These are phyloP conservation scores for Geotrichum klebahnii DNA, from an alignment of 1,139 yeast genomes.

Conservation along the genomic window DNA sequence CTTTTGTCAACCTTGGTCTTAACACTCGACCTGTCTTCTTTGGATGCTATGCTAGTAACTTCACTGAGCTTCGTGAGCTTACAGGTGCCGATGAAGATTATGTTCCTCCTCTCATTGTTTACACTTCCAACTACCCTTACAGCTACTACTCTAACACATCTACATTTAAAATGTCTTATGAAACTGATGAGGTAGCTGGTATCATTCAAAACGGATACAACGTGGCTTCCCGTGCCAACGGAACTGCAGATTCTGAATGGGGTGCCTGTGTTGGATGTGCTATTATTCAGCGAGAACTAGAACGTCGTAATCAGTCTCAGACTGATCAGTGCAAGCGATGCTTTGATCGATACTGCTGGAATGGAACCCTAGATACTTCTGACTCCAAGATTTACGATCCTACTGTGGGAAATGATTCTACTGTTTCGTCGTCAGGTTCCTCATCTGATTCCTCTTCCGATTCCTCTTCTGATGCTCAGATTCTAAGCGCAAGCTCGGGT, in stretches of 20 bases:
- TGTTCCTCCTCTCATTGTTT: constrained; percentile 70
- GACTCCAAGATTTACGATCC: no score
- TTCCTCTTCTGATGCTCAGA: no score
- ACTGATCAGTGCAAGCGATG: constrained; percentile 72
- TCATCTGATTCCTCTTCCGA: no score
- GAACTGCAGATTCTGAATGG: constrained; percentile 71
- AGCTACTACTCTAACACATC: constrained; percentile 65
- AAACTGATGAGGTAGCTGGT: constrained; percentile 52
- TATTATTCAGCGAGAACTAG: constrained; percentile 74
- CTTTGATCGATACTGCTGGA: constrained; percentile 76
- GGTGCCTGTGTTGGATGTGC: constrained; percentile 86
- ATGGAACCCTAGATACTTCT: constrained; percentile 13
- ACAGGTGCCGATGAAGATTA: constrained; percentile 19
- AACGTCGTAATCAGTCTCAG: constrained; percentile 59
- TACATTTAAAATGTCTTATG: constrained; percentile 64
- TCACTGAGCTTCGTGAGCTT: constrained; percentile 25
- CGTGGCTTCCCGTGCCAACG: constrained; percentile 64
- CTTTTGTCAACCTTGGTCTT: no score
- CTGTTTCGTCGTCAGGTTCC: no score
- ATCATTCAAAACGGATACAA: constrained; percentile 80
- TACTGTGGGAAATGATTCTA: no score
- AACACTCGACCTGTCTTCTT: constrained; percentile 31
- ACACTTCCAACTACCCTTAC: constrained; percentile 74
- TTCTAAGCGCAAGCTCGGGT: no score
- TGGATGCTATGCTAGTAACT: constrained; percentile 21